Conservation (phyloP, 495 filamentous ascomycete genomes). For the Hyaloscypha finlandica region DNA sequence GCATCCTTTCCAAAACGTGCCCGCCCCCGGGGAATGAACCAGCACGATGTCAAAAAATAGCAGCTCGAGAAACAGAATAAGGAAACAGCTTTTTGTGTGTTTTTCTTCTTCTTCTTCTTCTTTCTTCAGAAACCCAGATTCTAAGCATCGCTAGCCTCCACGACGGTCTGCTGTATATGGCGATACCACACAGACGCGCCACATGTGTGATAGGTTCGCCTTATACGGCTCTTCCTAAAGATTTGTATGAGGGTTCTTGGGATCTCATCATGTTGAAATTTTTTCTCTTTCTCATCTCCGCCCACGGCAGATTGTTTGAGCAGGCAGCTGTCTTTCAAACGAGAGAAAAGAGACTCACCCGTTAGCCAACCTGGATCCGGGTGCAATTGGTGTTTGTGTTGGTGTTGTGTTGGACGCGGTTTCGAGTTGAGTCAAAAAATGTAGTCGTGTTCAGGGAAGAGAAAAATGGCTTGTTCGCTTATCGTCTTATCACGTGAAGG, state of each 20-base stretch:
- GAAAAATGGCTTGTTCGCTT: not conserved
- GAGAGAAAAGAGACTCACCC: not conserved
- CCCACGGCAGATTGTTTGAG: too few relatives aligned
- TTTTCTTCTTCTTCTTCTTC: not conserved
- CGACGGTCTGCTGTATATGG: constrained; percentile 22
- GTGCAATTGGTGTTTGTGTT: not conserved
- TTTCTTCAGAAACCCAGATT: constrained; percentile 37
- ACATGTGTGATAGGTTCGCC: constrained; percentile 23
- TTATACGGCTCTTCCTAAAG: constrained; percentile 41
- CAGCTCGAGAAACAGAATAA: not conserved
- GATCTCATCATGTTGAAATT: constrained; percentile 36
- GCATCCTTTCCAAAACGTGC: not conserved
- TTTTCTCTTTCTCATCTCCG: not conserved
- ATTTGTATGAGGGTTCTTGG: constrained; percentile 33
- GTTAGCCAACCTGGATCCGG: not conserved
- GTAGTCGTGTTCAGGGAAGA: not conserved
- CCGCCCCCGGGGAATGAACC: too few relatives aligned
- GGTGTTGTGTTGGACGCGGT: not conserved
- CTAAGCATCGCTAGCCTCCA: constrained; percentile 34
- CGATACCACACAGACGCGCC: constrained; percentile 18
- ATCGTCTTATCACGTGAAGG: not conserved
- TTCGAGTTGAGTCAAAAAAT: not conserved
- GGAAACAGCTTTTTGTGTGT: not conserved
- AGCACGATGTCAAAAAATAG: too few relatives aligned
- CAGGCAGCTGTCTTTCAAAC: not conserved